These are phyloP conservation scores for Zea luxurians DNA, from an alignment of 176 grass and related monocot species.

Conservation along the genomic window DNA sequence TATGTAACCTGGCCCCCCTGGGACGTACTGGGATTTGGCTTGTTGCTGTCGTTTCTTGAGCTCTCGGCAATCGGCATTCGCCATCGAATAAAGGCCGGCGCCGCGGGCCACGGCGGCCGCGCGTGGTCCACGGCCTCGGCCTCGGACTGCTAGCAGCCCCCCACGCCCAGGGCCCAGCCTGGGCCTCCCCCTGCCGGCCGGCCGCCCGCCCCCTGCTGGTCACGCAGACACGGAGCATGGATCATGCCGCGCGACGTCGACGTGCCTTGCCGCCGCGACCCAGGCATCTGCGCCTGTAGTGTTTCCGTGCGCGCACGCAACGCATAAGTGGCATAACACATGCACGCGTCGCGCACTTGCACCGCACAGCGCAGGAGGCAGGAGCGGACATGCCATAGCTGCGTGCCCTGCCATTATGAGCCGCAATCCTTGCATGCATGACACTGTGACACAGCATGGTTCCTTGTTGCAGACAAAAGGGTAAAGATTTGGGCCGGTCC, in stretches of 20 bases:
- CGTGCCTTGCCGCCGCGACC: background rate
- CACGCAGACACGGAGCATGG: no score
- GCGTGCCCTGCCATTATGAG: conserved; percentile 26
- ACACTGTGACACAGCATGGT: conserved; percentile 19
- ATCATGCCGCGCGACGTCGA: background rate
- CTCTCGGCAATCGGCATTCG: background rate
- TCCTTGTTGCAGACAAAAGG: conserved; percentile 55
- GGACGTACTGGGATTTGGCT: background rate
- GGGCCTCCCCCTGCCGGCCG: conserved; percentile 28
- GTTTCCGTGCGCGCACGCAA: conserved; percentile 45
- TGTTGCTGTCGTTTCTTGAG: background rate
- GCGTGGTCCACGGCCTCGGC: background rate
- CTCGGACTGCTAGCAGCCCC: no score
- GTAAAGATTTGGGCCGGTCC: conserved; percentile 18
- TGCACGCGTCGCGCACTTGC: background rate
- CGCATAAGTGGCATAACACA: conserved; percentile 34
- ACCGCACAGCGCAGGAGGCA: background rate
- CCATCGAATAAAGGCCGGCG: conserved; percentile 42
- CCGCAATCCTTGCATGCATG: background rate
- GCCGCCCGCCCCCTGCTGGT: no score
- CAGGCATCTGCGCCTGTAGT: conserved; percentile 14
- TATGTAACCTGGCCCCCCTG: background rate
- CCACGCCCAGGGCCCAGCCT: conserved; percentile 21
- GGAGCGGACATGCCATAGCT: conserved; percentile 6
- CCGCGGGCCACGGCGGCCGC: conserved; percentile 17